These are phyloP conservation scores for Sphaerulina musiva DNA, from an alignment of 2,329 filamentous ascomycete species.

Conservation along the genomic window DNA sequence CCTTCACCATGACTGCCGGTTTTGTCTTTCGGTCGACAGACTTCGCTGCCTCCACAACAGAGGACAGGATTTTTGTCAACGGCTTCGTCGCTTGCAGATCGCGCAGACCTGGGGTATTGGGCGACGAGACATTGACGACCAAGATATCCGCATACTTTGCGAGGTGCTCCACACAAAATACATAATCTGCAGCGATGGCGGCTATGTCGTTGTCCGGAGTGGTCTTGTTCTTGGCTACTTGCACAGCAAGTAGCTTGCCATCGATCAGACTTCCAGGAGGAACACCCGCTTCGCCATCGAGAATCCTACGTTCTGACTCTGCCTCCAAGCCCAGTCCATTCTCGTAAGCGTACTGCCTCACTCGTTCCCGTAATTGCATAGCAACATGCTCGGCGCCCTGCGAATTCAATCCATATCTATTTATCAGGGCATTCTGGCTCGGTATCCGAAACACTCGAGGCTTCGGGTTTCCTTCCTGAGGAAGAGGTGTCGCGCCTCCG, in stretches of 20 bases:
- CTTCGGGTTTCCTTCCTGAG: constrained; percentile 79
- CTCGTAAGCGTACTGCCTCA: constrained; percentile 67
- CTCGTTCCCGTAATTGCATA: constrained; percentile 65
- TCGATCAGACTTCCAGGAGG: constrained; percentile 72
- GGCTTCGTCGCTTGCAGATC: constrained; percentile 80
- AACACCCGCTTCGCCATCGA: constrained; percentile 69
- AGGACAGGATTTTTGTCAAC: constrained; percentile 69
- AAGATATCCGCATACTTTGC: constrained; percentile 87
- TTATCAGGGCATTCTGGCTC: constrained; percentile 79
- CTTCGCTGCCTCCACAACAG: constrained; percentile 73
- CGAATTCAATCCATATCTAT: constrained; percentile 92
- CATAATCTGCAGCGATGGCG: constrained; percentile 72
- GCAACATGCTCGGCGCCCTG: constrained; percentile 84
- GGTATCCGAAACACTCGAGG: constrained; percentile 84
- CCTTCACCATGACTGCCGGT: constrained; percentile 92
- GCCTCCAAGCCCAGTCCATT: constrained; percentile 59
- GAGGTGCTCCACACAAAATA: constrained; percentile 77
- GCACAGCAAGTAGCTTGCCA: constrained; percentile 76
- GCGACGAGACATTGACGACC: constrained; percentile 96
- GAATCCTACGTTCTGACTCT: constrained; percentile 61
- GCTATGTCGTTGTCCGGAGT: constrained; percentile 79
- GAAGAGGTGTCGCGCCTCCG: constrained; percentile 79
- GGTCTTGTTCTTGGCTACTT: constrained; percentile 94
- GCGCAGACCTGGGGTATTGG: constrained; percentile 87
- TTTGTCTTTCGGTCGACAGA: constrained; percentile 62